Evolutionary conservation across 2,329 filamentous ascomycete genomes (phyloP), one percentile per base, ranked within the genome.

Genomic region (Sporothrix euskadiensis): DNA sequence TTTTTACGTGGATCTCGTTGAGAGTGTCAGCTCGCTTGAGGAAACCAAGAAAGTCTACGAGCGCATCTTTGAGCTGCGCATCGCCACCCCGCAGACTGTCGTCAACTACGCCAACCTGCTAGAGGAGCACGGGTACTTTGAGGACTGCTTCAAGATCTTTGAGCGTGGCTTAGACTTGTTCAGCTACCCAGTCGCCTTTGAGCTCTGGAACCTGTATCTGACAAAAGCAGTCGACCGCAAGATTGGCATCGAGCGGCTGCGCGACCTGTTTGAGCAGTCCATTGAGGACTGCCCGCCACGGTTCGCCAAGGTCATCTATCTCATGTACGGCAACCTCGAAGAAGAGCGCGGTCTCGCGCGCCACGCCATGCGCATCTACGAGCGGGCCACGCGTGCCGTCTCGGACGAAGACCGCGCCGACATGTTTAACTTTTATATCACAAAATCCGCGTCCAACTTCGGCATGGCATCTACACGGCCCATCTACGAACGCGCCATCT

Each of bases 401-500:
- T 91, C 93, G 16, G 96, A 99, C 79, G 95, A 98, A 79, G 95
- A 99, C 81, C 88, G 94, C 71, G 91, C 94, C 74, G 94, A 97
- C 79, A 98, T 99, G 94, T 99, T 98, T 85, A 96, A 97, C 82
- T 97, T 98, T 81, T 99, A 99, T 85, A 98, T 99, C 80, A 98
- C 77, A 72, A 78, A 78, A 81, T 98, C 94, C 0, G 96, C 96
- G 1, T 97, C 94, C 26, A 99, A 99, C 83, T 99, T 99, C 79
- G 96, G 97, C 44, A 88, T 99, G 70, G 94, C 96, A 0, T 98
- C 96, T 0, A 98, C 96, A 3, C 87, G 96, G 70, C 91, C 94
- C 0, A 99, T 99, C 78, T 99, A 99, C 85, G 96, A 99, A 83
- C 91, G 94, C 73, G 95, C 96, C 52, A 97, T 99, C 77, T 91